Evolutionary conservation across 2,329 filamentous ascomycete genomes (phyloP).

Genomic region (Alternaria brassicae): DNA sequence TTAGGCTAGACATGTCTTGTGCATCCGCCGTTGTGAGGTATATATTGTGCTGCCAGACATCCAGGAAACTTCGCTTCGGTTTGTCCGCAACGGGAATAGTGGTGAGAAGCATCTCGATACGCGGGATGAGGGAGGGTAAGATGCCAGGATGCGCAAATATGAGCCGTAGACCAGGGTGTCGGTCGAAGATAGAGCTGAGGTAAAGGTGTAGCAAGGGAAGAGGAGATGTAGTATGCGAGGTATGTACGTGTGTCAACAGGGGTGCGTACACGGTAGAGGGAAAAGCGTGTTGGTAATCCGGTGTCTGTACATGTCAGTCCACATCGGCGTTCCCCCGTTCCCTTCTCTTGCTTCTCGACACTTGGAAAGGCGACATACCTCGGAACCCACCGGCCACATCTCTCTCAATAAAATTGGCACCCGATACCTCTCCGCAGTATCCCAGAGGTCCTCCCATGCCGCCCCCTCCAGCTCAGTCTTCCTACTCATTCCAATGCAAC

Average conservation of each 20-base stretch:
- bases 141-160: conserved; percentile 61
- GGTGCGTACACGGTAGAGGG: conserved; percentile 20
- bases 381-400: conserved; percentile 25
- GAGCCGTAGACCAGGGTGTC: conserved; percentile 61
- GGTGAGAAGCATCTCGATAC: conserved; percentile 46
- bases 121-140: conserved; percentile 63
- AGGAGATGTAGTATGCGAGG: conserved; percentile 61
- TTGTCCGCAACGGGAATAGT: conserved; percentile 25
- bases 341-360: background rate
- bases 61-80: conserved; percentile 48
- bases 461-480: conserved; percentile 55
- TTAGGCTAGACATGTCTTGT: conserved; percentile 59
- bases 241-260: conserved; percentile 39
- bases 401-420: conserved; percentile 47
- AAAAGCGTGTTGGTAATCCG: conserved; percentile 22
- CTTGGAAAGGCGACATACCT: conserved; percentile 17
- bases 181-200: conserved; percentile 63
- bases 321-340: background rate
- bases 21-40: conserved; percentile 66
- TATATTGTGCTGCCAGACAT: conserved; percentile 64
- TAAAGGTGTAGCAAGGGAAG: conserved; percentile 60
- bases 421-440: conserved; percentile 48
- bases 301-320: conserved; percentile 13
- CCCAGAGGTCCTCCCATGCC: conserved; percentile 55
- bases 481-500: conserved; percentile 53